These are phyloP conservation scores for Strobilomyces confusus DNA, from an alignment of 768 basidiomycete genomes.

Conservation along the genomic window DNA sequence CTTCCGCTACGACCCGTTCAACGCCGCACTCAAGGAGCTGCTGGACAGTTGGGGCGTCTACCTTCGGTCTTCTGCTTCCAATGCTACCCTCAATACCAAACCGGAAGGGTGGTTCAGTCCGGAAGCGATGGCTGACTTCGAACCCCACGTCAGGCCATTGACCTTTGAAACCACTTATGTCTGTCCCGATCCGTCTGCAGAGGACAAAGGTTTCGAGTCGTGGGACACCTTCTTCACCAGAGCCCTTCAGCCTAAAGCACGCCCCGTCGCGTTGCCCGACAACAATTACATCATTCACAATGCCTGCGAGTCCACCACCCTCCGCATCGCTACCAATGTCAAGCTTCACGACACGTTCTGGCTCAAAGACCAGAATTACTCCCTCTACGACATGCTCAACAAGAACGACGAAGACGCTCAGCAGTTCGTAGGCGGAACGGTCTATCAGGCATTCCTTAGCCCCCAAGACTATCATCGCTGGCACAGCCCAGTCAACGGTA, in stretches of 20 bases:
- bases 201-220: not conserved
- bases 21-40: not conserved
- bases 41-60: conserved; percentile 1
- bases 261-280: not conserved
- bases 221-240: conserved; percentile 1
- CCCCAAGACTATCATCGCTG: not conserved
- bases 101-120: not conserved
- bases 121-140: not conserved
- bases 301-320: conserved; percentile 51
- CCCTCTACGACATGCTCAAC: conserved; percentile 50
- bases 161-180: not conserved
- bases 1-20: conserved; percentile 9
- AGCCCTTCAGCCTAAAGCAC: not conserved
- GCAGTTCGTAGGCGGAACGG: conserved; percentile 37
- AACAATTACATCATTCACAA: conserved; percentile 16
- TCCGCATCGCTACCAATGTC: conserved; percentile 34
- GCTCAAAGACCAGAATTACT: conserved; percentile 57
- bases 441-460: not conserved
- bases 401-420: conserved; percentile 19
- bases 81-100: not conserved
- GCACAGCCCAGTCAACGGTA: conserved; percentile 20
- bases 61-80: not conserved
- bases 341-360: conserved; percentile 46
- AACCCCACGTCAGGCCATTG: not conserved
- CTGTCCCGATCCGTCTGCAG: not conserved